These are phyloP conservation scores for Medicago arabica DNA, from an alignment of 306 rosid species.

Conservation along the genomic window DNA sequence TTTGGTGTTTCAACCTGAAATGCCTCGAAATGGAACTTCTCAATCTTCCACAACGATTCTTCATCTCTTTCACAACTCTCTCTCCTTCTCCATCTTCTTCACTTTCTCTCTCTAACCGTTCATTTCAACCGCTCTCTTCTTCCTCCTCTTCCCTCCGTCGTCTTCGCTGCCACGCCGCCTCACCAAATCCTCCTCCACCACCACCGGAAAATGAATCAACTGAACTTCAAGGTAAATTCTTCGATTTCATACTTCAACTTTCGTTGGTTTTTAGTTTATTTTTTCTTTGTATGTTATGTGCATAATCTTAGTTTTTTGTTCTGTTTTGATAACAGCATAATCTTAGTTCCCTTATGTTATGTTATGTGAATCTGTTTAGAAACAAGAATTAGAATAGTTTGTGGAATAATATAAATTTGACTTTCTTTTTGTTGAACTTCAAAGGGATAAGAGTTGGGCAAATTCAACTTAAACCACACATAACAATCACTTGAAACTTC, in stretches of 20 bases:
- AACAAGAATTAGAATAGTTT: background rate
- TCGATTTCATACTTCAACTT: background rate
- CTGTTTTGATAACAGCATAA: no score
- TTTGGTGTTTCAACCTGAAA: conserved; percentile 6
- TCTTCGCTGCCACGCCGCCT: conserved; percentile 53
- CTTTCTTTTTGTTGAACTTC: conserved; percentile 10
- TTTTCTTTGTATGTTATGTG: background rate
- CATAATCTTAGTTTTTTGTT: background rate
- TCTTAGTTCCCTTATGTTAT: background rate
- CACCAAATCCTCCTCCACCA: conserved; percentile 61
- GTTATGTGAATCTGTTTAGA: background rate
- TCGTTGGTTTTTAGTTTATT: background rate
- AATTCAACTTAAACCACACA: background rate
- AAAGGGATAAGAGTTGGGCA: background rate
- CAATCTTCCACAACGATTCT: conserved; percentile 11
- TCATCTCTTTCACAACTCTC: background rate
- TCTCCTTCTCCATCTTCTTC: conserved; percentile 28
- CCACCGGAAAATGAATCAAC: conserved; percentile 42
- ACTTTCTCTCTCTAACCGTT: conserved; percentile 40
- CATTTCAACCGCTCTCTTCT: conserved; percentile 37
- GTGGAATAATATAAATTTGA: background rate
- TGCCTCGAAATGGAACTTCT: conserved; percentile 52
- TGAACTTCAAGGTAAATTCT: conserved; percentile 39
- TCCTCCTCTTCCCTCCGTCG: conserved; percentile 30
- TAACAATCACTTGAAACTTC: background rate